These are phyloP conservation scores for Phytophthora ramorum DNA, from an alignment of 352 stramenopile species.

Conservation along the genomic window DNA sequence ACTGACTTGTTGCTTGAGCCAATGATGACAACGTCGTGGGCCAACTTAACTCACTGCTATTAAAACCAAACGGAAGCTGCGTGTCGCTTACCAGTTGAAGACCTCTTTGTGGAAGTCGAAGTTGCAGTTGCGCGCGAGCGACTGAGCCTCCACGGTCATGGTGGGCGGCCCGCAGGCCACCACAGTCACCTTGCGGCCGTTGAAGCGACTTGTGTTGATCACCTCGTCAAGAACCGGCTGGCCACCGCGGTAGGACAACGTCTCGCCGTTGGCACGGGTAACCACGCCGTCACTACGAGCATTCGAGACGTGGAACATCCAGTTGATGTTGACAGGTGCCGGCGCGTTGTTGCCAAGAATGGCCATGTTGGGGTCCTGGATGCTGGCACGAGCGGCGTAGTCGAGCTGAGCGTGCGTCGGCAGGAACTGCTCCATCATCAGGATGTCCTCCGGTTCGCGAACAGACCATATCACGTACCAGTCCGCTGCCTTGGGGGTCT, in stretches of 20 bases:
- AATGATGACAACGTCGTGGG: neutral
- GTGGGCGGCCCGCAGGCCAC: constrained; percentile 77
- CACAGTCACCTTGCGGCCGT: constrained; percentile 65
- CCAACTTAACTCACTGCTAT: constrained; percentile 17
- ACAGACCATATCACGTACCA: constrained; percentile 78
- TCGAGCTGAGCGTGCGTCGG: constrained; percentile 54
- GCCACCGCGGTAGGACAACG: constrained; percentile 56
- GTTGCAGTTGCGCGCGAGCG: constrained; percentile 61
- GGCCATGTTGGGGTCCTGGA: constrained; percentile 62
- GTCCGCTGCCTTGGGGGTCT: constrained; percentile 39
- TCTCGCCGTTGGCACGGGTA: constrained; percentile 58
- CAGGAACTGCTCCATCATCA: constrained; percentile 82
- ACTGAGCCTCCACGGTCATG: constrained; percentile 74
- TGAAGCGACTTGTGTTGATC: constrained; percentile 76
- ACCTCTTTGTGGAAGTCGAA: constrained; percentile 90
- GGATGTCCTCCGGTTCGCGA: constrained; percentile 59
- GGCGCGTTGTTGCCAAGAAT: constrained; percentile 25
- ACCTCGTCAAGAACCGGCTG: constrained; percentile 71
- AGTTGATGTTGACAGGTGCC: constrained; percentile 56
- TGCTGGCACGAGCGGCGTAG: constrained; percentile 34
- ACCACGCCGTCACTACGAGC: constrained; percentile 53
- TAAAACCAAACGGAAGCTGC: constrained; percentile 15
- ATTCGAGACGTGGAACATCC: constrained; percentile 70
- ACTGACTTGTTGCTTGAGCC: constrained; percentile 9
- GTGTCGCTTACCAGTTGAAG: constrained; percentile 72